Evolutionary conservation across 1,284 basidiomycete species (phyloP).

Genomic region (Ustilago tritici): DNA sequence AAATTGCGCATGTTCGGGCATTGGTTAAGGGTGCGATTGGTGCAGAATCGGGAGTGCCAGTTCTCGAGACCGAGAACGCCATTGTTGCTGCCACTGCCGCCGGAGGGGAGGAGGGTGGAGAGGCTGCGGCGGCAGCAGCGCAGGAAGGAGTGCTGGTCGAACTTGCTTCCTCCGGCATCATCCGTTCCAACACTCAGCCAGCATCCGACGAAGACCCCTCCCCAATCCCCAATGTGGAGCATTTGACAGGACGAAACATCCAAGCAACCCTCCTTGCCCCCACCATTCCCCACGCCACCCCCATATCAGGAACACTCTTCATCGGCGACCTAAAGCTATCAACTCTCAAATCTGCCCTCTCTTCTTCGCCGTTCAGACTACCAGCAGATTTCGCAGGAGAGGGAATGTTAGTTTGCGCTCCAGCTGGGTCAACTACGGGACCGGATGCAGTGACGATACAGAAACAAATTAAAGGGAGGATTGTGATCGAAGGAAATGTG

Average conservation of each 20-base stretch:
- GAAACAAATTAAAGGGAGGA: constrained; percentile 55
- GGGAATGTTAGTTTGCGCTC: constrained; percentile 66
- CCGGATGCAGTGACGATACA: constrained; percentile 56
- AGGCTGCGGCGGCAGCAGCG: neutral
- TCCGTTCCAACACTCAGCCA: neutral
- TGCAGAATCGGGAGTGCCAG: constrained; percentile 9
- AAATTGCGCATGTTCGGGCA: constrained; percentile 34
- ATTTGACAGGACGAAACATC: neutral
- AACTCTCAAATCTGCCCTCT: constrained; percentile 55
- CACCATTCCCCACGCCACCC: neutral
- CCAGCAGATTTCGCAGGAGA: constrained; percentile 68
- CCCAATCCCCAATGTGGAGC: neutral
- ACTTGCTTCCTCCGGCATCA: neutral
- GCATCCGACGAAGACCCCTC: neutral
- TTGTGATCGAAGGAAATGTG: constrained; percentile 68
- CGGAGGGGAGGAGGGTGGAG: constrained; percentile 4
- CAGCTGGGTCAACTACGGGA: constrained; percentile 25
- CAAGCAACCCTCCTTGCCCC: constrained; percentile 2
- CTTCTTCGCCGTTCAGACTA: constrained; percentile 41
- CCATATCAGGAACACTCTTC: constrained; percentile 57
- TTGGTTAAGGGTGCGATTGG: neutral
- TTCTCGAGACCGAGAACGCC: constrained; percentile 18
- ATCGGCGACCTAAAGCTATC: constrained; percentile 68
- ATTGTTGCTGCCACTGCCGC: neutral
- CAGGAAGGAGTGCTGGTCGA: neutral